Base-by-base conservation (phyloP, 1,284 basidiomycete genomes). In the Amylostereum areolatum region DNA sequence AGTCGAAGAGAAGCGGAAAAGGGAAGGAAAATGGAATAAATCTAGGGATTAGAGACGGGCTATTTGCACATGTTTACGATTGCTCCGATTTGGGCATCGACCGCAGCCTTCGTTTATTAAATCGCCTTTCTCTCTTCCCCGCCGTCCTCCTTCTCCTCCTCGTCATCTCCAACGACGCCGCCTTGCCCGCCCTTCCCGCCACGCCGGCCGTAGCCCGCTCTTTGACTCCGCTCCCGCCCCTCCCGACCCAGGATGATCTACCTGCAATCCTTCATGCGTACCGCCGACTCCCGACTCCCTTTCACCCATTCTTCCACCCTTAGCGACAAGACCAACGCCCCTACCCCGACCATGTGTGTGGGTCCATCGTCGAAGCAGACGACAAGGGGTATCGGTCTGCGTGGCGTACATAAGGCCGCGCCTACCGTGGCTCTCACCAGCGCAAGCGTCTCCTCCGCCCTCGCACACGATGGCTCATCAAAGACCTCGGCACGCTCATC, bases 351-450 rank as follows among this genome's bases (percentile, higher is more conserved):
- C n/a, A 28, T 52, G 37, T 31, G 43, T 42, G 11, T 42, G 43
- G 51, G 50, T 25, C 50, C 24, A 5, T 36, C 45, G 30, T 34
- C 29, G 27, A 52, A 30, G 33, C 46, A 43, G 28, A 25, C 35
- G 24, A 27, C 11, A 9, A 47, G 31, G 50, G 41, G 36, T 4
- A 29, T 34, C 35, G 7, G 11, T 28, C 36, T 3, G n/a, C 51
- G 50, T 33, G 34, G 42, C 8, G 28, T 45, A 6, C 51, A 49
- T 32, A 52, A 52, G 51, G 51, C 51, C 31, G 45, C 51, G 8
- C 40, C 51, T 36, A 52, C 51, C 35, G 51, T 52, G 44, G 51
- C 51, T 29, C 50, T 52, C 34, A 52, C 51, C 11, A 52, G 50
- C 24, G 51, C 51, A 2, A 52, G 29, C 50, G 40, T 40, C 51